Evolutionary conservation across 73 alveolate species (phyloP).

Genomic region (Paramecium sonneborni): DNA sequence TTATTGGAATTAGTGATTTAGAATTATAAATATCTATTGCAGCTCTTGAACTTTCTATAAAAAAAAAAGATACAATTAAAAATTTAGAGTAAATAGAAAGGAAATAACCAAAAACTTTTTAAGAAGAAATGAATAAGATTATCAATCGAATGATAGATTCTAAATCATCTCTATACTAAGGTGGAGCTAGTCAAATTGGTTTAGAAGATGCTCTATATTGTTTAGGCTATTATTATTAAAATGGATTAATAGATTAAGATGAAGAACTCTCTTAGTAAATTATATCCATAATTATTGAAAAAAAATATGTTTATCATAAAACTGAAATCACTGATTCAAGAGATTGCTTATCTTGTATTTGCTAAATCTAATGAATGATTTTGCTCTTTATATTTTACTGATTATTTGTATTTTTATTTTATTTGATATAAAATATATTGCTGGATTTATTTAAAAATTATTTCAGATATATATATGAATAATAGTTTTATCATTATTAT

Average conservation of each 20-base stretch:
- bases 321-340: background rate
- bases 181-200: background rate
- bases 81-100: background rate
- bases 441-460: no score
- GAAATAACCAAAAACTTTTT: background rate
- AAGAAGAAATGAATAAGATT: background rate
- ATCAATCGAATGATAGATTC: background rate
- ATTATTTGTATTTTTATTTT: background rate
- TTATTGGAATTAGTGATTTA: background rate
- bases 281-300: background rate
- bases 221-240: background rate
- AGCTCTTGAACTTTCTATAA: background rate
- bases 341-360: background rate
- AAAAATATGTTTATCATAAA: background rate
- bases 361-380: background rate
- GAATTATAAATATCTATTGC: background rate
- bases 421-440: no score
- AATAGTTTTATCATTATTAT: no score
- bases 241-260: background rate
- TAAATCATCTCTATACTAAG: background rate
- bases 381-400: background rate
- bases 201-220: background rate
- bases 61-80: background rate
- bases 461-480: no score
- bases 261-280: background rate